A percentile compares a stretch with the other conserved stretches of the same genome.
Evolutionary conservation across 2,329 filamentous ascomycete species (phyloP).

Genomic region (Plectosphaerella sp.): DNA sequence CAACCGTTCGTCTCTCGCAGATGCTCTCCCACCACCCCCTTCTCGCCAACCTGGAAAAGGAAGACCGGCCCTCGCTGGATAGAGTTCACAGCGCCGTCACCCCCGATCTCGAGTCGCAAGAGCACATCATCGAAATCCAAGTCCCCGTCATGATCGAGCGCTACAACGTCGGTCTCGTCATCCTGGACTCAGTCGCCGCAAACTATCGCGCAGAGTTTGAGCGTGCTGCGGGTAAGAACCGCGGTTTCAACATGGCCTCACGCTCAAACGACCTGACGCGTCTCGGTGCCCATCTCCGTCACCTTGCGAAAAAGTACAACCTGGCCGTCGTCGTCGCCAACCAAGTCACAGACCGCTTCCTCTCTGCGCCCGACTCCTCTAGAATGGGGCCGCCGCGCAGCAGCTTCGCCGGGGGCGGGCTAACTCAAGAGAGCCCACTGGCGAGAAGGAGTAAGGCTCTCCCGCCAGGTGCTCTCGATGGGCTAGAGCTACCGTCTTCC

Average conservation of each 20-base stretch:
- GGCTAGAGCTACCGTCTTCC: constrained; percentile 34
- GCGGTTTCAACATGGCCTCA: constrained; percentile 61
- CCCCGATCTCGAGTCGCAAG: constrained; percentile 88
- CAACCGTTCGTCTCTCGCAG: constrained; percentile 76
- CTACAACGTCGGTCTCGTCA: constrained; percentile 72
- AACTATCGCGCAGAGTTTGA: constrained; percentile 94
- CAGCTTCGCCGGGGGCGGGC: constrained; percentile 1
- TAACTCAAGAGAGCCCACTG: constrained; percentile 43
- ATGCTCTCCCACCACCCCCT: constrained; percentile 65
- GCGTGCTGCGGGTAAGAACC: constrained; percentile 34
- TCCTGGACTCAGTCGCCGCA: constrained; percentile 88
- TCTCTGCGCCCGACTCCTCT: constrained; percentile 16
- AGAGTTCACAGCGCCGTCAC: constrained; percentile 76
- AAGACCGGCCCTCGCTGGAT: constrained; percentile 58
- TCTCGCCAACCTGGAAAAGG: constrained; percentile 35
- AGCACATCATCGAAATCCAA: constrained; percentile 91
- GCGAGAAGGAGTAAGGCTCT: constrained; percentile 35
- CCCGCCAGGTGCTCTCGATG: constrained; percentile 12
- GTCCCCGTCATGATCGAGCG: constrained; percentile 78
- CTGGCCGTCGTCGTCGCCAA: constrained; percentile 90
- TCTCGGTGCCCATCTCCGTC: constrained; percentile 70
- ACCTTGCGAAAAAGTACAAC: constrained; percentile 68
- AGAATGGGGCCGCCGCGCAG: constrained; percentile 12
- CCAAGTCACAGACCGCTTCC: constrained; percentile 88
- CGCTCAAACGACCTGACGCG: constrained; percentile 73